Conservation (phyloP, 2,329 filamentous ascomycete species). For the Incumbomyces lentus region DNA sequence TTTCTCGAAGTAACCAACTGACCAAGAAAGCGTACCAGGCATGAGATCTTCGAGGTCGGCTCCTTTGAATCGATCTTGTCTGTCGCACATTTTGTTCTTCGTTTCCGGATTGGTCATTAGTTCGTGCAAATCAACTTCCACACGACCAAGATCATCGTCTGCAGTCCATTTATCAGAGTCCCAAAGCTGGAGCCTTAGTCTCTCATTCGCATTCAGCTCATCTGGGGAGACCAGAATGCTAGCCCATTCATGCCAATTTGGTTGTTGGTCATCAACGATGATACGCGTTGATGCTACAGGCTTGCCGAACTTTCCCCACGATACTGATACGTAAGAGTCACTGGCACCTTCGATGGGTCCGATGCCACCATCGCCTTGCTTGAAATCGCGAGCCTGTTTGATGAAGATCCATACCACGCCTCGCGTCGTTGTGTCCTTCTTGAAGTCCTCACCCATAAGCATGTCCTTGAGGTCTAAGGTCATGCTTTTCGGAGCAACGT, state of each 20-base stretch:
- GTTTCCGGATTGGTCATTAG: conserved; percentile 52
- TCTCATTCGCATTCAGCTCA: conserved; percentile 62
- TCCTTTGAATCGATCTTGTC: conserved; percentile 55
- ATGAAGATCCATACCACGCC: conserved; percentile 59
- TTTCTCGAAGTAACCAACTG: conserved; percentile 62
- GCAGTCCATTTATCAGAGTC: conserved; percentile 63
- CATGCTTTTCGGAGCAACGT: conserved; percentile 65
- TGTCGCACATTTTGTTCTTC: conserved; percentile 51
- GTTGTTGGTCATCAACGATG: conserved; percentile 54
- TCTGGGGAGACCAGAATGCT: conserved; percentile 60
- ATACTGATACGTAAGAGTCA: conserved; percentile 62
- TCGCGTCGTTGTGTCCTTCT: conserved; percentile 58
- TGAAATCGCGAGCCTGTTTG: conserved; percentile 59
- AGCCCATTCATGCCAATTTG: conserved; percentile 60
- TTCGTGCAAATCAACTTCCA: conserved; percentile 57
- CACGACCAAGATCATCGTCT: conserved; percentile 64
- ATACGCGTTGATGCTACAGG: conserved; percentile 57
- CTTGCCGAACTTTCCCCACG: conserved; percentile 69
- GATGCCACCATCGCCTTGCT: conserved; percentile 56
- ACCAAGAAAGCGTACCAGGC: conserved; percentile 60
- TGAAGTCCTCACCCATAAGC: conserved; percentile 68
- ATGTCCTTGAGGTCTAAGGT: conserved; percentile 67
- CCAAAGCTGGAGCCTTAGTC: conserved; percentile 61
- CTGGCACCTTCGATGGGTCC: conserved; percentile 53
- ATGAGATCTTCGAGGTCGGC: conserved; percentile 56